phyloP scores from a whole-genome alignment of 78 protist species.

The Speleostelium caveatum region DNA sequence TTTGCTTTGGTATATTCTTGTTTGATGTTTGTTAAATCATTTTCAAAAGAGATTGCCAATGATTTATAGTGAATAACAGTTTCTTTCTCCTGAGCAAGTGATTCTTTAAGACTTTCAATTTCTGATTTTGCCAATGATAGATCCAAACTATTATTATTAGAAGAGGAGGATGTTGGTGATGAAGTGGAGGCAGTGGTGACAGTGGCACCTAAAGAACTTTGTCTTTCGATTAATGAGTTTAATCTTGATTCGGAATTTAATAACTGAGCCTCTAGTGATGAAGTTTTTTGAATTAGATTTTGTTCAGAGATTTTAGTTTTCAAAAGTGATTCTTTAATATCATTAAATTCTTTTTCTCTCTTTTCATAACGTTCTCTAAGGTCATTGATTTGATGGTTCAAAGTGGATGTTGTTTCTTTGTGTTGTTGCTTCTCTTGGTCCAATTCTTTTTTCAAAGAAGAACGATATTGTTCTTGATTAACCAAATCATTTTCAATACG shows the following conservation, averaged over 20 bases:
- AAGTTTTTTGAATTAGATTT: constrained; percentile 21
- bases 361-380: constrained; percentile 61
- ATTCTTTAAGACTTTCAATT: constrained; percentile 66
- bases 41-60: constrained; percentile 47
- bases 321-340: constrained; percentile 20
- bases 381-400: constrained; percentile 56
- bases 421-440: constrained; percentile 35
- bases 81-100: constrained; percentile 51
- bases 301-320: constrained; percentile 49
- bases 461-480: constrained; percentile 17
- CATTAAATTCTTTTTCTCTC: constrained; percentile 55
- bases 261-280: constrained; percentile 35
- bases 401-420: background rate
- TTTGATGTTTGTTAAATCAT: constrained; percentile 30
- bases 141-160: constrained; percentile 19
- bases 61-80: constrained; percentile 55
- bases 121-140: constrained; percentile 63
- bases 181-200: background rate
- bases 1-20: constrained; percentile 18
- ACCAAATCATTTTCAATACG: constrained; percentile 55
- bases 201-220: background rate
- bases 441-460: constrained; percentile 45
- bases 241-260: constrained; percentile 8
- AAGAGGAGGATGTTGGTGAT: background rate
- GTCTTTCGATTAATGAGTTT: constrained; percentile 43